phyloP scores from a whole-genome alignment of 495 filamentous ascomycete genomes.

The Physcia stellaris region DNA sequence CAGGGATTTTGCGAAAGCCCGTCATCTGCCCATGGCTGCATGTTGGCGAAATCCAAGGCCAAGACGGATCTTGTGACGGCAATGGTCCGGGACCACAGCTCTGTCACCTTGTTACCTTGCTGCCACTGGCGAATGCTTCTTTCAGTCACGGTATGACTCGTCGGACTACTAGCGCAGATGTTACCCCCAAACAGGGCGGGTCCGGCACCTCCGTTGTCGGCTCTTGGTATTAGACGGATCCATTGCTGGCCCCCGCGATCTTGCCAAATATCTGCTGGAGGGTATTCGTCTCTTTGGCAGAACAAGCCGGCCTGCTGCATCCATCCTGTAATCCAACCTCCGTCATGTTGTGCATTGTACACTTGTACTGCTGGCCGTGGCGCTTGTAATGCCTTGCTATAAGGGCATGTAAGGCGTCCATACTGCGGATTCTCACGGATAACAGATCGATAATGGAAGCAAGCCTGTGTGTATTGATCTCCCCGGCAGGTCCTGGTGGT shows the following conservation, averaged over 20 bases:
- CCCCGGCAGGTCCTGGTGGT: constrained; percentile 5
- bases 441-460: constrained; percentile 11
- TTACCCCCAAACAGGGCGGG: not conserved
- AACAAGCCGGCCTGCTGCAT: constrained; percentile 3
- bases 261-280: constrained; percentile 9
- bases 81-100: constrained; percentile 2
- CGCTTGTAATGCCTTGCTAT: constrained; percentile 1
- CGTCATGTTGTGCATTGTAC: constrained; percentile 8
- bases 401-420: constrained; percentile 7
- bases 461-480: constrained; percentile 6
- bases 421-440: constrained; percentile 4
- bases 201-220: constrained; percentile 7
- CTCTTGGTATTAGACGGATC: not conserved
- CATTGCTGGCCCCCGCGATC: constrained; percentile 6
- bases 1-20: constrained; percentile 5
- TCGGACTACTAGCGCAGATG: constrained; percentile 5
- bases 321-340: constrained; percentile 2
- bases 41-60: not conserved
- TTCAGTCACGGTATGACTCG: constrained; percentile 1
- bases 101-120: constrained; percentile 1
- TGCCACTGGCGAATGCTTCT: constrained; percentile 1
- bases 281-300: constrained; percentile 12
- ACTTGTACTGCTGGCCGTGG: constrained; percentile 2
- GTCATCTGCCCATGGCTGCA: constrained; percentile 2
- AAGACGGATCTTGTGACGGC: constrained; percentile 5